Conservation (phyloP, 2,329 filamentous ascomycete genomes). For the Claviceps sp. region DNA sequence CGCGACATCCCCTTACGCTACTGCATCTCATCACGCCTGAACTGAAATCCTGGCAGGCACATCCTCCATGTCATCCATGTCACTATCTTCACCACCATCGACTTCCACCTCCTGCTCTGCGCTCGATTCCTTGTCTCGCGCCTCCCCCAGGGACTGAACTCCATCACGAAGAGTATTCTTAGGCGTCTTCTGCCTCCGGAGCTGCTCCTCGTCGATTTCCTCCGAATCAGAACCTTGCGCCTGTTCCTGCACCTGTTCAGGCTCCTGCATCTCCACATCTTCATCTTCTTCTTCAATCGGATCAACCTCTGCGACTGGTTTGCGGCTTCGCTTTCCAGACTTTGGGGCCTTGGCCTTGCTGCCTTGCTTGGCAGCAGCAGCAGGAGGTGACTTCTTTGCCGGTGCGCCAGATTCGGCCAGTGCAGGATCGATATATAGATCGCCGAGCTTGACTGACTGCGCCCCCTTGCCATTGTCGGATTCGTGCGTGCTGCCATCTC, state of each 20-base stretch:
- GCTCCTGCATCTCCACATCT: conserved; percentile 2
- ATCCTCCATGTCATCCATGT: conserved; percentile 32
- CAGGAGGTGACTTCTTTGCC: conserved; percentile 15
- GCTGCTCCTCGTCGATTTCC: conserved; percentile 13
- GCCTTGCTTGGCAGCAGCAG: conserved; percentile 10
- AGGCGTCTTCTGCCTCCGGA: conserved; percentile 16
- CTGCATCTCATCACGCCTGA: not conserved
- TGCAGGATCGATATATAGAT: conserved; percentile 21
- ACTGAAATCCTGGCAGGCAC: conserved; percentile 16
- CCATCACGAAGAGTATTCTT: conserved; percentile 8
- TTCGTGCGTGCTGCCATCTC: conserved; percentile 7
- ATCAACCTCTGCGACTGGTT: conserved; percentile 14
- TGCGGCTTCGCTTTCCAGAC: conserved; percentile 12
- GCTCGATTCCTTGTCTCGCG: conserved; percentile 3
- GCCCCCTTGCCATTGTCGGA: conserved; percentile 1
- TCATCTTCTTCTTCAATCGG: conserved; percentile 21
- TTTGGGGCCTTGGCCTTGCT: conserved; percentile 13
- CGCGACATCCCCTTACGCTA: too few relatives aligned
- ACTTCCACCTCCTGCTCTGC: conserved; percentile 2
- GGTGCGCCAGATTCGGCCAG: conserved; percentile 10
- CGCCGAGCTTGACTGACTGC: conserved; percentile 9
- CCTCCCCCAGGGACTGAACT: conserved; percentile 10
- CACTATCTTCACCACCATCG: conserved; percentile 18
- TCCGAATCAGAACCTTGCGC: conserved; percentile 11
- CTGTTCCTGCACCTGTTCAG: conserved; percentile 7